Evolutionary conservation across 345 rosid species (phyloP).

Genomic region (Heritiera littoralis): DNA sequence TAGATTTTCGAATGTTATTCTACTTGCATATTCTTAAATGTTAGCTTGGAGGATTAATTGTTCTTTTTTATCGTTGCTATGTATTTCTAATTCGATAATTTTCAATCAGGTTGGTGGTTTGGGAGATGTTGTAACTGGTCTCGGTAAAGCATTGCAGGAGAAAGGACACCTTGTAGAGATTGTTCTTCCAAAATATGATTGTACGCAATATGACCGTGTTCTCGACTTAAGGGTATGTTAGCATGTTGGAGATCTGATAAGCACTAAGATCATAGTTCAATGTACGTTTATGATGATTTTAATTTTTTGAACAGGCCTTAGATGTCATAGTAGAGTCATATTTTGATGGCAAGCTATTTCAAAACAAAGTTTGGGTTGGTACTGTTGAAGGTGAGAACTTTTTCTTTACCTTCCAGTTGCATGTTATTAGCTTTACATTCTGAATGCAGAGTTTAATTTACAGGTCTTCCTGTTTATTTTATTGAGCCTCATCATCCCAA

Average conservation of each 20-base stretch:
- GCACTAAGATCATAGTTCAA: conserved; percentile 10
- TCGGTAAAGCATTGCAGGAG: conserved; percentile 89
- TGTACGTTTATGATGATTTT: conserved; percentile 18
- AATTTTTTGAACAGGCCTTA: conserved; percentile 59
- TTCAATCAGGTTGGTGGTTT: conserved; percentile 86
- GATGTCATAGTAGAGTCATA: conserved; percentile 81
- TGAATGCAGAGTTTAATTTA: conserved; percentile 34
- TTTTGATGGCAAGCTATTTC: conserved; percentile 78
- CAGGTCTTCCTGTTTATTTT: conserved; percentile 96
- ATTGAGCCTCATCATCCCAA: conserved; percentile 96
- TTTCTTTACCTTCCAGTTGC: conserved; percentile 17
- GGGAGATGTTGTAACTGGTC: conserved; percentile 97
- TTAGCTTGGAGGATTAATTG: not conserved
- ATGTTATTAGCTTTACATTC: conserved; percentile 28
- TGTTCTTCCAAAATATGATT: conserved; percentile 93
- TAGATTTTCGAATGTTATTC: not conserved
- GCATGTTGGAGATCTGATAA: conserved; percentile 7
- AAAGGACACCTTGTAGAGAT: conserved; percentile 93
- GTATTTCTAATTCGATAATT: not conserved
- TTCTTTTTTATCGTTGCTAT: not conserved
- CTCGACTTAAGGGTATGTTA: conserved; percentile 68
- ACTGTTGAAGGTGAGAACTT: conserved; percentile 68
- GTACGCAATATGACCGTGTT: conserved; percentile 80
- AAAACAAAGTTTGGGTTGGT: conserved; percentile 94
- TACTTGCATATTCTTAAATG: not conserved